These are phyloP conservation scores for Lignosus rhinocerotis DNA, from an alignment of 1,284 basidiomycete species.

Conservation along the genomic window DNA sequence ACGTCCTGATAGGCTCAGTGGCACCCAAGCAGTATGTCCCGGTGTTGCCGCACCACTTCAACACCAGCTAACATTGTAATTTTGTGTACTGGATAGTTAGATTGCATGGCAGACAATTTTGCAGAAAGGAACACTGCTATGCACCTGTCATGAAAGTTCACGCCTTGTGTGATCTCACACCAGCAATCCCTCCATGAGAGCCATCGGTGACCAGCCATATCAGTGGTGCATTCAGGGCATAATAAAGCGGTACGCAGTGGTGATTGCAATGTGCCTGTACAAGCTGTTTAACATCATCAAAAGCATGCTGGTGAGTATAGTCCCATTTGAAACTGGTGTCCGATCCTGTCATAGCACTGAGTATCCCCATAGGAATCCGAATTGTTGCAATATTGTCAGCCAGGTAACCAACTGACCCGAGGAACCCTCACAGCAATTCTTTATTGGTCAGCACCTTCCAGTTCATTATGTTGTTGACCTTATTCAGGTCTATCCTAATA, in stretches of 20 bases:
- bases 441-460: conserved; percentile 33
- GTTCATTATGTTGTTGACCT: conserved; percentile 31
- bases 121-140: too few species aligned
- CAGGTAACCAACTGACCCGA: conserved; percentile 20
- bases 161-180: conserved; percentile 26
- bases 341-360: conserved; percentile 17
- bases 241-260: conserved; percentile 24
- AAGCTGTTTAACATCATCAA: conserved; percentile 27
- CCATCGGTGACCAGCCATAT: conserved; percentile 27
- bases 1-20: conserved; percentile 28
- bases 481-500: conserved; percentile 34
- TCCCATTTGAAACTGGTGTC: conserved; percentile 24
- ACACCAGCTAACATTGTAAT: conserved; percentile 34
- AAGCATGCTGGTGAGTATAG: conserved; percentile 29
- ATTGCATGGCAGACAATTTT: conserved; percentile 34
- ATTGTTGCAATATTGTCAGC: conserved; percentile 18
- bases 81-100: conserved; percentile 32
- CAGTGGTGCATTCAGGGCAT: conserved; percentile 11
- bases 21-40: conserved; percentile 25
- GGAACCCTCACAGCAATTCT: conserved; percentile 23
- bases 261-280: conserved; percentile 24
- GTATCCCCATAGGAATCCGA: conserved; percentile 25
- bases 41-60: conserved; percentile 32
- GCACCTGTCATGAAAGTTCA: too few species aligned
- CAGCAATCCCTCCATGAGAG: conserved; percentile 14